Evolutionary conservation across 192 early-diverging fungal genomes (phyloP), one percentile per base, ranked within the genome.

Genomic region (Coemansia sp.): DNA sequence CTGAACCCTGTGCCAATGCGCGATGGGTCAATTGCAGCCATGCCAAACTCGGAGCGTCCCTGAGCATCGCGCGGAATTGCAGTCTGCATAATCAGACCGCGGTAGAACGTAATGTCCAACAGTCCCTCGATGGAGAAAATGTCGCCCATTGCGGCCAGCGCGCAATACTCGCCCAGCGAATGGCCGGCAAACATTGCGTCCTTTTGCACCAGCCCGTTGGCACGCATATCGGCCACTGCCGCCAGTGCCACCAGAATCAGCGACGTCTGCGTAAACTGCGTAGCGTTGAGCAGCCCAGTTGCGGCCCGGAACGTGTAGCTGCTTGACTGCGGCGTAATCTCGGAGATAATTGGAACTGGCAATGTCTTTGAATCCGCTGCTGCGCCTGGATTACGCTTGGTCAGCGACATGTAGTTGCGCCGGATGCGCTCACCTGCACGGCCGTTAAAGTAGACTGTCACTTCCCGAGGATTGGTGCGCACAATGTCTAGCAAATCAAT

Each of bases 41-140:
- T 98, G 70, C 91, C 94, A 73, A 94, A 98, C 76, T 92, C 86
- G 52, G 95, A 96, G 38, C 88, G 88, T 24, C 93, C 92, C 19
- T 84, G 57, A 1, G 64, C 62, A 63, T 96, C 92, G 53, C 94
- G 89, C 51, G 86, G 73, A 4, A 98, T 93, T 25, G 94, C 92
- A 27, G 89, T 85, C 84, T 97, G 95, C 95, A 97, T 97, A 21
- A 94, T 91, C 89, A 94, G 89, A 67, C 95, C 95, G 69, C 95
- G 90, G 83, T 92, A 97, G 76, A 97, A 95, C 15, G 89, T 89
- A 50, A 97, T 87, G 62, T 95, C 95, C 49, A 94, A 86, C 5
- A 94, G 60, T n/a, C 88, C 83, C 61, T 94, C 91, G 39, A 95
- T 81, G 2, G 88, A 82, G 9, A 98, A 78, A 0, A 95, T 85